Conservation (phyloP, 1,139 yeast genomes). For the Magnusiomyces magnusii region DNA sequence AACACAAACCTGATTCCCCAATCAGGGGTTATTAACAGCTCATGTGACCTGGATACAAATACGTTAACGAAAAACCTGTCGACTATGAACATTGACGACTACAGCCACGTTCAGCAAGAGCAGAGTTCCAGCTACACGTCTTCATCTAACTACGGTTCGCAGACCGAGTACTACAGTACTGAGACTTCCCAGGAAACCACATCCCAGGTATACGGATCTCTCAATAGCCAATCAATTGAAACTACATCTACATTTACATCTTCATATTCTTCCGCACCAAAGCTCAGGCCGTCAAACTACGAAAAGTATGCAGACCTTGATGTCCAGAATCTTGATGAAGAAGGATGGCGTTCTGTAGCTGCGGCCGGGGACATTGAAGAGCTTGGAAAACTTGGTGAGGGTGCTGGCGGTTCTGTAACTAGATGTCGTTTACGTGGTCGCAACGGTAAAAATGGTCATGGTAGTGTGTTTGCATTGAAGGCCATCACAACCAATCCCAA, state of each 20-base stretch:
- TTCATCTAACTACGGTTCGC: not conserved
- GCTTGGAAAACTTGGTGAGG: constrained; percentile 76
- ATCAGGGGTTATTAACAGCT: not conserved
- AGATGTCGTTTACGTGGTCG: constrained; percentile 51
- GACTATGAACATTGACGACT: not conserved
- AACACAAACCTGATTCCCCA: not conserved
- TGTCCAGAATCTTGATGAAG: constrained; percentile 58
- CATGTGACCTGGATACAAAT: not conserved
- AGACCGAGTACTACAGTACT: not conserved
- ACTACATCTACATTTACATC: not conserved
- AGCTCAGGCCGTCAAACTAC: not conserved
- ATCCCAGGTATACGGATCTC: not conserved
- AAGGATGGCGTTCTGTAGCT: constrained; percentile 67
- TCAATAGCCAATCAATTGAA: not conserved
- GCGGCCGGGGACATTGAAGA: constrained; percentile 52
- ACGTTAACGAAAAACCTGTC: not conserved
- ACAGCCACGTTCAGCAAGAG: not conserved
- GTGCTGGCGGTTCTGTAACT: constrained; percentile 86
- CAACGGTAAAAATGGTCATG: constrained; percentile 28
- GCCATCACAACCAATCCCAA: constrained; percentile 73
- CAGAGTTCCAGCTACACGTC: not conserved
- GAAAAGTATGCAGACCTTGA: constrained; percentile 25
- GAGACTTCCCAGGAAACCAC: not conserved
- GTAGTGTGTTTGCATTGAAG: constrained; percentile 74
- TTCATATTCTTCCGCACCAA: constrained; percentile 2